phyloP scores from a whole-genome alignment of 2,329 filamentous ascomycete genomes.

The Fonsecaea erecta region DNA sequence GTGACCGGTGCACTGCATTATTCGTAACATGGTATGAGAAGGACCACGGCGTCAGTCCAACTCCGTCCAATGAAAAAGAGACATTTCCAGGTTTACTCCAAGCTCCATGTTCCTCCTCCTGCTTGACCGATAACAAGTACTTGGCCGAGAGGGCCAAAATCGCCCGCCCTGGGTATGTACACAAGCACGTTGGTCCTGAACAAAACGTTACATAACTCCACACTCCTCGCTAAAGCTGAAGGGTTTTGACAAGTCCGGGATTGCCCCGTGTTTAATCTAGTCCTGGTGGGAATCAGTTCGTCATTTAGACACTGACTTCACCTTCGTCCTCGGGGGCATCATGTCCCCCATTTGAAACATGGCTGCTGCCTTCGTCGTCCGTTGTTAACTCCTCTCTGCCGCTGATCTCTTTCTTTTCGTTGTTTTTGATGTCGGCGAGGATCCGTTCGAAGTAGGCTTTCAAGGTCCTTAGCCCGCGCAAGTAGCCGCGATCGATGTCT shows the following conservation, averaged over 20 bases:
- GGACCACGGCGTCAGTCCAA: background rate
- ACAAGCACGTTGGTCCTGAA: background rate
- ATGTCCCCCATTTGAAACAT: constrained; percentile 16
- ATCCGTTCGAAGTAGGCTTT: constrained; percentile 86
- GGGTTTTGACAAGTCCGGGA: constrained; percentile 18
- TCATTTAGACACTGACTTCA: constrained; percentile 32
- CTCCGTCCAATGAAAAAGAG: background rate
- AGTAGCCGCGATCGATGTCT: constrained; percentile 84
- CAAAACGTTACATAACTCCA: constrained; percentile 19
- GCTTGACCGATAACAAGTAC: background rate
- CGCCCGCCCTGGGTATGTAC: background rate
- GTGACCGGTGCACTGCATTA: constrained; percentile 5
- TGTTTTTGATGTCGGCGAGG: constrained; percentile 70
- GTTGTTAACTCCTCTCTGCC: constrained; percentile 47
- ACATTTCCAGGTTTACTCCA: background rate
- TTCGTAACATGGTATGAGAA: background rate
- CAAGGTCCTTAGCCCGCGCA: constrained; percentile 80
- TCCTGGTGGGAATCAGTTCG: constrained; percentile 2
- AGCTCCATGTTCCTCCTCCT: background rate
- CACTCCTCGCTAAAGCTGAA: constrained; percentile 32
- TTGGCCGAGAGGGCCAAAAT: background rate
- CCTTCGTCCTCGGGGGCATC: constrained; percentile 29
- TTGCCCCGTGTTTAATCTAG: constrained; percentile 28
- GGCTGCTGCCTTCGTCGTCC: constrained; percentile 20
- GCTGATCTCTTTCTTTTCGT: constrained; percentile 49